These are phyloP conservation scores for Striga asiatica DNA, from an alignment of 257 asterid species.

Conservation along the genomic window DNA sequence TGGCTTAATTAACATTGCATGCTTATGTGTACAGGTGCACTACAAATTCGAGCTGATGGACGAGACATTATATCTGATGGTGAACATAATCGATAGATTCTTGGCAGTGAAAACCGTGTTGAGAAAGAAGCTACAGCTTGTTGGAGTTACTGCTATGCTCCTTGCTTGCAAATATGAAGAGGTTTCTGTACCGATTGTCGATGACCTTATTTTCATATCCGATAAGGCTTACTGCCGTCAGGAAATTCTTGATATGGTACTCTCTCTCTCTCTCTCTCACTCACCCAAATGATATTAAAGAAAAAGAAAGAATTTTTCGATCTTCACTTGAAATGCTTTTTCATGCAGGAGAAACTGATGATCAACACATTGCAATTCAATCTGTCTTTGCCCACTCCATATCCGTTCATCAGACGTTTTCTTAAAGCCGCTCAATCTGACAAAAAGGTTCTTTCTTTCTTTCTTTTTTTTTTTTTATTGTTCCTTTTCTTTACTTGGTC, in stretches of 20 bases:
- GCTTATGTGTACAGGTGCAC: constrained; percentile 46
- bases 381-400: constrained; percentile 57
- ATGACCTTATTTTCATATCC: constrained; percentile 65
- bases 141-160: constrained; percentile 78
- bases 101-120: constrained; percentile 38
- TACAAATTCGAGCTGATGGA: constrained; percentile 92
- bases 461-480: background rate
- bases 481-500: background rate
- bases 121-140: constrained; percentile 72
- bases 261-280: background rate
- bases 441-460: constrained; percentile 30
- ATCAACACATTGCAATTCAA: constrained; percentile 57
- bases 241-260: constrained; percentile 73
- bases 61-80: constrained; percentile 69
- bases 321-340: background rate
- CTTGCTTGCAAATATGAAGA: constrained; percentile 91
- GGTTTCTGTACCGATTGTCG: constrained; percentile 80
- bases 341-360: constrained; percentile 55
- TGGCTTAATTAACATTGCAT: background rate
- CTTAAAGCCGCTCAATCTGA: constrained; percentile 65
- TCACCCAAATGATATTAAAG: background rate
- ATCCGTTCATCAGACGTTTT: constrained; percentile 54
- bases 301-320: background rate
- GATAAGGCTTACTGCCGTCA: constrained; percentile 61
- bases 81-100: constrained; percentile 78